Base-by-base conservation (phyloP, 139 green algal genomes). In the Gonium pectorale region DNA sequence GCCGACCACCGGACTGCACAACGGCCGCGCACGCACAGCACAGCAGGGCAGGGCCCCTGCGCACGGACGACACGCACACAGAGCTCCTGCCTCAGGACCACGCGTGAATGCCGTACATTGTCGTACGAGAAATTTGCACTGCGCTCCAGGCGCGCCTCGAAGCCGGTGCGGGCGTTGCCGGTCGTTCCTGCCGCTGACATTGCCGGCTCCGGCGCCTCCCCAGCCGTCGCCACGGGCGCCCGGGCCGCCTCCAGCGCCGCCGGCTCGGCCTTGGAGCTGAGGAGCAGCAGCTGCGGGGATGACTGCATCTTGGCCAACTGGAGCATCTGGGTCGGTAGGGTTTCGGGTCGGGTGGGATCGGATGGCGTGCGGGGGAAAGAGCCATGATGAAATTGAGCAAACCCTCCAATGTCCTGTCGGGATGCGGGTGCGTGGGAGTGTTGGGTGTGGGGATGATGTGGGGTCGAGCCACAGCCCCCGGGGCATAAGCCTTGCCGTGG, bases 261-360 rank as follows among this genome's bases (percentile, higher is more conserved):
- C 0, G 60, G 33, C 21, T 92, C 88, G 9, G 91, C 27, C 68
- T 89, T 94, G 79, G 59, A 84, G 80, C 80, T 90, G 24, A 91
- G 81, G 29, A 93, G 90, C 24, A 96, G 90, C 5, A 93, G 67
- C 6, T 64, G 38, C 7, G 93, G 93, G 24, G 63, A 46, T 0
- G 79, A 31, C 13, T 96, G 93, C 27, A 96, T 74, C 87, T 94
- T 95, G 37, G 90, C 81, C 9, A 93, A 79, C 63, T 94, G 89
- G 5, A 97, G 88, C 67, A 93, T 71, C 80, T 94, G 88, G 33
- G 44, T 38, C 3, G 67, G 27, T 41, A n/a, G n/a, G n/a, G n/a
- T n/a, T n/a, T n/a, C n/a, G n/a, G n/a, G n/a, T n/a, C n/a, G n/a
- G n/a, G n/a, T n/a, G n/a, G n/a, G n/a, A n/a, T n/a, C n/a, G n/a